Percentiles rank a stretch among this genome's conserved stretches.
Evolutionary conservation across 371 early-diverging fungal genomes (phyloP).

Genomic region (Mucor piriformis): DNA sequence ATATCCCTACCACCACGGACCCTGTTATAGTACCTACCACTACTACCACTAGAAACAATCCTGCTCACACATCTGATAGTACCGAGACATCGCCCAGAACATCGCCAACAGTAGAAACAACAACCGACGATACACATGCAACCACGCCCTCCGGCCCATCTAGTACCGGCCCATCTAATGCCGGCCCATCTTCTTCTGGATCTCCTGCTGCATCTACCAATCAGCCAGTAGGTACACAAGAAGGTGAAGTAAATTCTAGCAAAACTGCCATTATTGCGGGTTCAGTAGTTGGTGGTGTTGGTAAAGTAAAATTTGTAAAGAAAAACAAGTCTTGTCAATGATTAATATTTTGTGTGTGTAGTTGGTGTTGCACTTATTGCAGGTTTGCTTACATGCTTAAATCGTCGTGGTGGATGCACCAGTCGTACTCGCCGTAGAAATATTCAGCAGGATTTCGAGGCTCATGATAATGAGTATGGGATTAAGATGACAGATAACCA

Average conservation of each 20-base stretch:
- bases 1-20: too few relatives aligned
- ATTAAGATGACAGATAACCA: conserved; percentile 18
- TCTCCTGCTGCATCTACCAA: too few relatives aligned
- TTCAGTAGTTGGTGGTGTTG: conserved; percentile 30
- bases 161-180: neutral
- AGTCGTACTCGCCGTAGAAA: conserved; percentile 31
- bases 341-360: neutral
- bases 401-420: conserved; percentile 36
- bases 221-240: neutral
- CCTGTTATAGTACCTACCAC: too few relatives aligned
- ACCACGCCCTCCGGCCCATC: too few relatives aligned
- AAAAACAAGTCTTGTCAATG: neutral
- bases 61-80: too few relatives aligned
- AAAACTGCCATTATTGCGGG: conserved; percentile 28
- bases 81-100: too few relatives aligned
- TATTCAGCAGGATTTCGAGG: conserved; percentile 8
- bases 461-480: conserved; percentile 7
- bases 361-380: conserved; percentile 26
- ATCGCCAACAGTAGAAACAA: too few relatives aligned
- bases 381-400: conserved; percentile 26
- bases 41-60: too few relatives aligned
- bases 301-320: conserved; percentile 9
- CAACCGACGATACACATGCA: too few relatives aligned
- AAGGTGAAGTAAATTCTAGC: neutral
- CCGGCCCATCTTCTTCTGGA: neutral